These are phyloP conservation scores for Podosphaera xanthii DNA, from an alignment of 2,329 filamentous ascomycete genomes.

Conservation along the genomic window DNA sequence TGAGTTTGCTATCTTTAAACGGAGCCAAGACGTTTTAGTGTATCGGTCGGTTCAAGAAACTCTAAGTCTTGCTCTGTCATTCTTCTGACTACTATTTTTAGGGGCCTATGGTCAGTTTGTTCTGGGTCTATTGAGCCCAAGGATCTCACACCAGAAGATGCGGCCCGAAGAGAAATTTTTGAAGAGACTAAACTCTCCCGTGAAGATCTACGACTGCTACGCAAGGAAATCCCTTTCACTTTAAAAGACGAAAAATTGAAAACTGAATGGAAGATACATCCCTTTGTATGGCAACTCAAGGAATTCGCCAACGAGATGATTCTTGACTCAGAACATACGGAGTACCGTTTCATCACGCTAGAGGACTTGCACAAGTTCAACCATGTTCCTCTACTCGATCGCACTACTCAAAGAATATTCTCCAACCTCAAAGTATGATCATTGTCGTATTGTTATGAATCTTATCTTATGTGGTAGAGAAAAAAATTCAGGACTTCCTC, in stretches of 20 bases:
- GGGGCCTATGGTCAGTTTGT: conserved; percentile 35
- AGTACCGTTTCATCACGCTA: conserved; percentile 30
- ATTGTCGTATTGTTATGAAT: too few relatives aligned
- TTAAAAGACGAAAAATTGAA: conserved; percentile 29
- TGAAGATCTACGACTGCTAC: conserved; percentile 7
- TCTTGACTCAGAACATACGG: conserved; percentile 39
- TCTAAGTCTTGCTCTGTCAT: neutral
- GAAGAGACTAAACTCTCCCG: conserved; percentile 36
- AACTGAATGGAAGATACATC: conserved; percentile 38
- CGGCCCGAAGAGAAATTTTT: conserved; percentile 37
- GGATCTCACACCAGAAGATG: conserved; percentile 28
- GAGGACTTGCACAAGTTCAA: conserved; percentile 23
- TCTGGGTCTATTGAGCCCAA: conserved; percentile 33
- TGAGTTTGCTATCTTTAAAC: conserved; percentile 36
- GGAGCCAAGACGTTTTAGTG: conserved; percentile 33
- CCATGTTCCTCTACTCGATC: conserved; percentile 32
- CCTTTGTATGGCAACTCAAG: conserved; percentile 34
- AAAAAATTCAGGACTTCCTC: too few relatives aligned
- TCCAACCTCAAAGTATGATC: conserved; percentile 13
- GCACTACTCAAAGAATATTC: conserved; percentile 32
- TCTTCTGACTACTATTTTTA: conserved; percentile 9
- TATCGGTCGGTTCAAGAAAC: conserved; percentile 26
- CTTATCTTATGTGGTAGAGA: too few relatives aligned
- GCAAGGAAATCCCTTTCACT: conserved; percentile 30
- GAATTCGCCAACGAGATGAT: conserved; percentile 21